Evolutionary conservation across 345 rosid species (phyloP).

Genomic region (Hibiscus mutabilis): DNA sequence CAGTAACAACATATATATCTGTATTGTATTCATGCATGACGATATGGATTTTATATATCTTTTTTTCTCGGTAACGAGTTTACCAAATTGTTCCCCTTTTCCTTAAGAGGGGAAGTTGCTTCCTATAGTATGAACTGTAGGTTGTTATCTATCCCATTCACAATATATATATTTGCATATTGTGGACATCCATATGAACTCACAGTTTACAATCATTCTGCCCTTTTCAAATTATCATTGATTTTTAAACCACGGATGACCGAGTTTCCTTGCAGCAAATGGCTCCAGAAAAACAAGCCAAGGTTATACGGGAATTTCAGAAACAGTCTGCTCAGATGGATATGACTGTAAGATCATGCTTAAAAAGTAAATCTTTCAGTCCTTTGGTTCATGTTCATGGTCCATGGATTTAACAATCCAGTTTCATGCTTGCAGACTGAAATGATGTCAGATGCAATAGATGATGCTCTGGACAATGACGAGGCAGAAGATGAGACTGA

Average conservation of each 20-base stretch:
- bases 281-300: constrained; percentile 88
- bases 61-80: neutral
- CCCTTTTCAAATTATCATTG: neutral
- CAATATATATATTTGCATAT: no score
- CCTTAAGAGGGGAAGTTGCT: neutral
- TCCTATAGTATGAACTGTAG: neutral
- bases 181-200: no score
- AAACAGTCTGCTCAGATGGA: constrained; percentile 94
- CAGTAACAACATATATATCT: constrained; percentile 2
- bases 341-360: constrained; percentile 70
- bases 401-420: constrained; percentile 18
- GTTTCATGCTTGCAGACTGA: constrained; percentile 53
- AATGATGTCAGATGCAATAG: constrained; percentile 94
- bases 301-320: constrained; percentile 75
- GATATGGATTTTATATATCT: constrained; percentile 3
- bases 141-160: neutral
- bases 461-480: constrained; percentile 79
- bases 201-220: neutral
- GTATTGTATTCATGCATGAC: neutral
- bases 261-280: constrained; percentile 56
- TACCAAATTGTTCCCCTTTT: neutral
- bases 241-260: neutral
- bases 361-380: no score
- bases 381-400: constrained; percentile 4
- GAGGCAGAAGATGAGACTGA: constrained; percentile 97